Percentiles rank a stretch among this genome's conserved stretches.
Evolutionary conservation across 371 early-diverging fungal species (phyloP).

Genomic region (Lichtheimia hyalospora): DNA sequence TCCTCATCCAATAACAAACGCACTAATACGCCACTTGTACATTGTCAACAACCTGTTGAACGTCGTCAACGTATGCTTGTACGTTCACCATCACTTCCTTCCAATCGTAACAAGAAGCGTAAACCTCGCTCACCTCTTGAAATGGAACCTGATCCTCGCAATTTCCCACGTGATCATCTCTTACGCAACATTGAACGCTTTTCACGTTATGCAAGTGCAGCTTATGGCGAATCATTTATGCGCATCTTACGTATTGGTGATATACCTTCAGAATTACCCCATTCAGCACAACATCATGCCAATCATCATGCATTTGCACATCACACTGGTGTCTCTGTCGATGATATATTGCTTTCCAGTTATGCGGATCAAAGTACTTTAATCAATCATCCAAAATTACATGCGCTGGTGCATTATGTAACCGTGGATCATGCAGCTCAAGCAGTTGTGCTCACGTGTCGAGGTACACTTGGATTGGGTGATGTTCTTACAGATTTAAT

Average conservation of each 20-base stretch:
- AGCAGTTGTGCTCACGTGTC: slow-evolving; percentile 81
- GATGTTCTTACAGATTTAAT: slow-evolving; percentile 88
- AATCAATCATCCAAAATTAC: slow-evolving; percentile 56
- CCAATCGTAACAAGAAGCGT: slow-evolving; percentile 3
- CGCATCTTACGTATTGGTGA: slow-evolving; percentile 74
- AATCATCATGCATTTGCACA: slow-evolving; percentile 76
- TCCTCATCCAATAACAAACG: not conserved
- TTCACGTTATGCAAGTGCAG: slow-evolving; percentile 75
- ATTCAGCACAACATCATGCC: slow-evolving; percentile 48
- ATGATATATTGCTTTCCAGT: slow-evolving; percentile 68
- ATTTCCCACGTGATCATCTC: slow-evolving; percentile 64
- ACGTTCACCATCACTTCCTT: slow-evolving; percentile 13
- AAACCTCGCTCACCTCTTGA: slow-evolving; percentile 11
- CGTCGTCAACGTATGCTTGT: slow-evolving; percentile 2
- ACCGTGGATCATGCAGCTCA: slow-evolving; percentile 76
- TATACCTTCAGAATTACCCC: slow-evolving; percentile 46
- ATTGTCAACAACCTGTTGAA: not conserved
- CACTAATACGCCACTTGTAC: not conserved
- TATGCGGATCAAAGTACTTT: slow-evolving; percentile 46
- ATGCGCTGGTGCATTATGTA: slow-evolving; percentile 83
- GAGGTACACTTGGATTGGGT: slow-evolving; percentile 88
- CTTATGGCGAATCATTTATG: slow-evolving; percentile 88
- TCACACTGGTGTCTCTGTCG: slow-evolving; percentile 64
- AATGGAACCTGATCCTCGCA: slow-evolving; percentile 26
- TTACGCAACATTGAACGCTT: slow-evolving; percentile 72